Conservation (phyloP, 306 rosid genomes). For the Rosa persica region DNA sequence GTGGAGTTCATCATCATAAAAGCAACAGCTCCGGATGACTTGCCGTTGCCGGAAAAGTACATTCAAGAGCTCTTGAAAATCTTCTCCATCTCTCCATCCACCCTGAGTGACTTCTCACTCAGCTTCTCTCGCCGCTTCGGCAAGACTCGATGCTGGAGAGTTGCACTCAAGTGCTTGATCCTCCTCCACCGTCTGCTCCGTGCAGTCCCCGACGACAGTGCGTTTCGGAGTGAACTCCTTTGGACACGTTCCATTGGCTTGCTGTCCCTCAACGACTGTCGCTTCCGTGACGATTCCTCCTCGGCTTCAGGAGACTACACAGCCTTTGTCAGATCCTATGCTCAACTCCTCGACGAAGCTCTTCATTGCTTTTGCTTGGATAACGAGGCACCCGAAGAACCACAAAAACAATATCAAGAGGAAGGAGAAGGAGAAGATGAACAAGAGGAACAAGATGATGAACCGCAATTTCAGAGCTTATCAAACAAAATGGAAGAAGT, state of each 20-base stretch:
- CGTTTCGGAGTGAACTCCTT: slow-evolving; percentile 44
- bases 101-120: slow-evolving; percentile 46
- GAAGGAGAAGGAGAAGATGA: not conserved
- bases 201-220: slow-evolving; percentile 41
- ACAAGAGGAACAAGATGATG: not conserved
- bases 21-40: slow-evolving; percentile 68
- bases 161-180: slow-evolving; percentile 77
- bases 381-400: not conserved
- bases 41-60: slow-evolving; percentile 59
- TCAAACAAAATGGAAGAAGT: slow-evolving; percentile 46
- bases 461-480: slow-evolving; percentile 12
- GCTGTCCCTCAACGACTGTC: slow-evolving; percentile 62
- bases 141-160: slow-evolving; percentile 62
- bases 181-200: slow-evolving; percentile 81
- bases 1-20: slow-evolving; percentile 55
- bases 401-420: not conserved
- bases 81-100: slow-evolving; percentile 61
- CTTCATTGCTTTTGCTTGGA: slow-evolving; percentile 44
- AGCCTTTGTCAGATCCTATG: slow-evolving; percentile 50
- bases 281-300: slow-evolving; percentile 47
- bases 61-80: slow-evolving; percentile 51
- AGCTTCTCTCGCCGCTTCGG: slow-evolving; percentile 68
- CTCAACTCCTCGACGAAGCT: slow-evolving; percentile 58
- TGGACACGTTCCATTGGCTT: slow-evolving; percentile 53
- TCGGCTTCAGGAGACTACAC: slow-evolving; percentile 31